Evolutionary conservation across 768 basidiomycete genomes (phyloP).

Genomic region (Xanthoconium stramineum): DNA sequence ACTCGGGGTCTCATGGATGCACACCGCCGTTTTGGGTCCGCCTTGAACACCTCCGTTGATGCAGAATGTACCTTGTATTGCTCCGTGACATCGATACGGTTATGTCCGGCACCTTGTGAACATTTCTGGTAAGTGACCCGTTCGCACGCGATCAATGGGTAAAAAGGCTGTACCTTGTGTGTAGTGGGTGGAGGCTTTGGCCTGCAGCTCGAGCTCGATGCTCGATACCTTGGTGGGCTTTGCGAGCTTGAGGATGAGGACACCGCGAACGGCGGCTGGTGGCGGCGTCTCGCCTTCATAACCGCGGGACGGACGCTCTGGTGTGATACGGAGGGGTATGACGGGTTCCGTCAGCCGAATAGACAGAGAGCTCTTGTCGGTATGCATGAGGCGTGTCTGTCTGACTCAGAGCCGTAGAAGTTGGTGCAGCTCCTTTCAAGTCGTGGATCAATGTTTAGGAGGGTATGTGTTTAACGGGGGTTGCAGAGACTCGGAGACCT

Average conservation of each 20-base stretch:
- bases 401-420: neutral
- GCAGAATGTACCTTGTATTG: slow-evolving; percentile 72
- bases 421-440: slow-evolving; percentile 1
- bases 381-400: slow-evolving; percentile 7
- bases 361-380: slow-evolving; percentile 42
- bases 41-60: slow-evolving; percentile 70
- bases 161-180: slow-evolving; percentile 65
- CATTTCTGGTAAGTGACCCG: neutral
- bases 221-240: slow-evolving; percentile 86
- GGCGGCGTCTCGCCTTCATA: slow-evolving; percentile 40
- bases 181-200: slow-evolving; percentile 71
- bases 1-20: slow-evolving; percentile 17
- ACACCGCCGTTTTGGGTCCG: slow-evolving; percentile 37
- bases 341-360: slow-evolving; percentile 73
- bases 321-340: slow-evolving; percentile 55
- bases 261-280: slow-evolving; percentile 61
- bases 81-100: slow-evolving; percentile 74
- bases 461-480: too few species aligned
- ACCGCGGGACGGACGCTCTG: slow-evolving; percentile 32
- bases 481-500: too few species aligned
- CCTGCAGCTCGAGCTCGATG: slow-evolving; percentile 78
- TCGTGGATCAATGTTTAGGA: neutral
- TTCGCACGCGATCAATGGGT: neutral
- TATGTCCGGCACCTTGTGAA: slow-evolving; percentile 56
- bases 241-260: slow-evolving; percentile 57